Evolutionary conservation across 176 grass and related monocot genomes (phyloP).

Genomic region (Aegilops speltoides): DNA sequence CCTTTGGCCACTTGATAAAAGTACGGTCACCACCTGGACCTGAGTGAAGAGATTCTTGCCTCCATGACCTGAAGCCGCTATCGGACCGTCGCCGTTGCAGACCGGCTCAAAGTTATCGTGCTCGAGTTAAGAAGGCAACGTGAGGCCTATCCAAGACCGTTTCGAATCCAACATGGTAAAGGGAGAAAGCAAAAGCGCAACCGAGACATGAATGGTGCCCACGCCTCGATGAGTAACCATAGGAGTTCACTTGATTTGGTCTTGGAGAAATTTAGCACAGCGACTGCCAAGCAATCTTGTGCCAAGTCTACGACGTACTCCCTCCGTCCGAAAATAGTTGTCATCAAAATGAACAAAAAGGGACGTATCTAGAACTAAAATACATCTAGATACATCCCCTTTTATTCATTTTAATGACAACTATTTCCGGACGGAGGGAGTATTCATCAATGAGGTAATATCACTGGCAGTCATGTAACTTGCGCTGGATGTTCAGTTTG

Average conservation of each 20-base stretch:
- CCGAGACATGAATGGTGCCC: background rate
- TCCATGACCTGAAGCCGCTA: background rate
- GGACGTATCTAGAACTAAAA: no score
- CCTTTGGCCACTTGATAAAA: background rate
- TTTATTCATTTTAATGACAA: no score
- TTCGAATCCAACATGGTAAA: background rate
- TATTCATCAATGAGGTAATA: no score
- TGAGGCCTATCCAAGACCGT: constrained; percentile 27
- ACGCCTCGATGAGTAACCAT: background rate
- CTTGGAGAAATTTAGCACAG: background rate
- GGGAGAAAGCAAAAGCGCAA: background rate
- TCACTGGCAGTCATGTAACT: no score
- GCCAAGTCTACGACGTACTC: background rate
- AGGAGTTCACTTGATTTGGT: constrained; percentile 4
- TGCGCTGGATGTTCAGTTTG: no score
- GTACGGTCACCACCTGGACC: background rate
- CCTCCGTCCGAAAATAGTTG: no score
- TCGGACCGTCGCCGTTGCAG: constrained; percentile 12
- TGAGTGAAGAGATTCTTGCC: background rate
- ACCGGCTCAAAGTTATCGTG: constrained; percentile 29
- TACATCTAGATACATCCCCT: no score
- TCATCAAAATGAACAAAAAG: no score
- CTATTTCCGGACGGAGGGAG: no score
- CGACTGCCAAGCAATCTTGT: background rate
- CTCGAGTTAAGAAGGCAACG: constrained; percentile 31